Evolutionary conservation across 345 rosid genomes (phyloP).

Genomic region (Pseudoturritis turrita): DNA sequence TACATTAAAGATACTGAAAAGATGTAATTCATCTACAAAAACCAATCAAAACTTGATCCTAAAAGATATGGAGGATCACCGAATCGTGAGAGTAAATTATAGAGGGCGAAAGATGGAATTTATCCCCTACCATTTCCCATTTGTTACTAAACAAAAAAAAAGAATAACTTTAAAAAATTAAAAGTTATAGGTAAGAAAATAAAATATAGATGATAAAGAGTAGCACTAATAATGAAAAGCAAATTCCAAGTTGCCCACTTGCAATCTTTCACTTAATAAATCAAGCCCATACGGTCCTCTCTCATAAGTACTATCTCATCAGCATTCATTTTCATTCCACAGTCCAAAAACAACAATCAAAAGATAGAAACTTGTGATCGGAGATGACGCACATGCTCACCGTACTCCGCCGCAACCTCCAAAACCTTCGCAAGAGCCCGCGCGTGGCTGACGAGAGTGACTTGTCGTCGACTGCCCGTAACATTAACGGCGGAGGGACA

Average conservation of each 20-base stretch:
- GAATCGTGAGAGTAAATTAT: background rate
- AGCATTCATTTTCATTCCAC: background rate
- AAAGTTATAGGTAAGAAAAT: constrained; percentile 1
- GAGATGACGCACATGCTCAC: constrained; percentile 43
- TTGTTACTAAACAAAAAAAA: background rate
- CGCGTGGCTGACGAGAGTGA: constrained; percentile 72
- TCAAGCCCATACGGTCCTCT: constrained; percentile 19
- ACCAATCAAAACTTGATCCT: no score
- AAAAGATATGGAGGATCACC: background rate
- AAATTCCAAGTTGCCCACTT: constrained; percentile 35
- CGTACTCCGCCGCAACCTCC: constrained; percentile 41
- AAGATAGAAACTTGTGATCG: background rate
- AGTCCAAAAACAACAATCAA: background rate
- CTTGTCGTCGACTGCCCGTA: background rate
- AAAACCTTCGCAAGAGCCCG: constrained; percentile 52
- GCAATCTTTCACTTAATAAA: constrained; percentile 17
- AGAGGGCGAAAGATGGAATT: background rate
- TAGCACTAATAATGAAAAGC: constrained; percentile 31
- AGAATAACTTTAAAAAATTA: background rate
- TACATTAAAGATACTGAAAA: no score
- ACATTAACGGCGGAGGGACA: background rate
- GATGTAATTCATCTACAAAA: no score
- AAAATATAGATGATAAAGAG: constrained; percentile 16
- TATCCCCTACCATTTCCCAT: constrained; percentile 6
- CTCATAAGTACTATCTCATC: constrained; percentile 8